Evolutionary conservation across 139 green algal species (phyloP), one percentile per base, ranked within the genome.

Genomic region (Coelastrella sp.): DNA sequence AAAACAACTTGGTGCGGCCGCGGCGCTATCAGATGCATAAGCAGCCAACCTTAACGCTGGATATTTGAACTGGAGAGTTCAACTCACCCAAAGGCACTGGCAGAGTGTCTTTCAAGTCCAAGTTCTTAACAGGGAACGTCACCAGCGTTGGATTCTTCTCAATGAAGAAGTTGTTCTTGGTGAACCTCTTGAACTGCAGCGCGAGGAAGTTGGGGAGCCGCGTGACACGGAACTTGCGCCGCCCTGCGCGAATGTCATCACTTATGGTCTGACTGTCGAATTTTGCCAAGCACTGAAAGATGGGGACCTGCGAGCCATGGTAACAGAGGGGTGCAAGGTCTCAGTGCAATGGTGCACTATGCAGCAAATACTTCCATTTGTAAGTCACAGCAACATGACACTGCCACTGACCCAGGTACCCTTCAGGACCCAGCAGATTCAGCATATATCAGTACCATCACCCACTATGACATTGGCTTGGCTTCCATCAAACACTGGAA

Each of bases 81-180:
- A n/a, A n/a, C 79, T 35, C 48, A 89, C 85, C 85, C 60, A 69
- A 41, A 27, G 89, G 90, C 13, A 93, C 53, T 2, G 96, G 94
- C 11, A 99, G 83, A 66, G 95, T 91, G 62, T 95, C 95, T 0
- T 83, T 37, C 62, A 99, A 86, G 64, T 98, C 94, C 86, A 99
- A 86, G 82, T 96, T 96, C 69, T 98, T 98, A 73, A 99, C 92
- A 0, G 97, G 97, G 85, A 99, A 99, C 88, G 98, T 99, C 32
- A 99, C 97, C 63, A 99, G 95, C 67, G 96, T 99, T 41, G 95
- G 96, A 90, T 99, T 99, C 91, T 99, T 99, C 92, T 99, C 96
- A 15, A 94, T 60, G 85, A 95, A 96, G 83, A 97, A 97, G 87
- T 94, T 96, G 92, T 98, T 98, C 87, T 97, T 98, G 17, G 92